Evolutionary conservation across 257 asterid genomes (phyloP), one percentile per base, ranked within the genome.

Genomic region (Nicotiana attenuata): DNA sequence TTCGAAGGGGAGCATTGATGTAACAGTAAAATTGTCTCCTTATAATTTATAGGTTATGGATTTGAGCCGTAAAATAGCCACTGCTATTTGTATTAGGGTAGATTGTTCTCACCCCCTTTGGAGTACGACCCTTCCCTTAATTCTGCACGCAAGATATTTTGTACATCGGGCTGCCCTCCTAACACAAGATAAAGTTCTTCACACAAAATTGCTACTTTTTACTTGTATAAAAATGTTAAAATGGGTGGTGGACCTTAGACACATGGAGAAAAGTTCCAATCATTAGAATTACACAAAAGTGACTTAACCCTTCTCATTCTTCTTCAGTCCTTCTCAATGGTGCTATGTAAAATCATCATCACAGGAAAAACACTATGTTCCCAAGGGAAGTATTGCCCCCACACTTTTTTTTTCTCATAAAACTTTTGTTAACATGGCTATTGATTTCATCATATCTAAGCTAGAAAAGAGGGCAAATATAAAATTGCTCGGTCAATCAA

Each of bases 151-250:
- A n/a, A n/a, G n/a, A n/a, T n/a, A n/a, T n/a, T n/a, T n/a, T n/a
- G n/a, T n/a, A n/a, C n/a, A n/a, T n/a, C n/a, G n/a, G n/a, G n/a
- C n/a, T n/a, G n/a, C n/a, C n/a, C n/a, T n/a, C n/a, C n/a, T n/a
- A 29, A 29, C 5, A 45, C 45, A 73, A 73, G 79, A 73, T 20
- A 24, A 47, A 15, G 45, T 24, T 73, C 5, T 41, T 24, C 26
- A 73, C 15, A 73, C 2, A 73, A 73, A 50, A 47, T 45, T 73
- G 79, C 15, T 47, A 73, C 79, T 73, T 73, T 73, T 73, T 73
- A 73, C 63, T 50, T 73, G 41, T 50, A 50, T 73, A 73, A 73
- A 73, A 73, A 50, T 73, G 41, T 41, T 41, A 41, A 41, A 41
- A 41, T 41, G 60, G 45, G 22, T 47, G 41, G 15, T 31, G 24